These are phyloP conservation scores for Bauhinia variegata DNA, from an alignment of 306 rosid genomes.

Conservation along the genomic window DNA sequence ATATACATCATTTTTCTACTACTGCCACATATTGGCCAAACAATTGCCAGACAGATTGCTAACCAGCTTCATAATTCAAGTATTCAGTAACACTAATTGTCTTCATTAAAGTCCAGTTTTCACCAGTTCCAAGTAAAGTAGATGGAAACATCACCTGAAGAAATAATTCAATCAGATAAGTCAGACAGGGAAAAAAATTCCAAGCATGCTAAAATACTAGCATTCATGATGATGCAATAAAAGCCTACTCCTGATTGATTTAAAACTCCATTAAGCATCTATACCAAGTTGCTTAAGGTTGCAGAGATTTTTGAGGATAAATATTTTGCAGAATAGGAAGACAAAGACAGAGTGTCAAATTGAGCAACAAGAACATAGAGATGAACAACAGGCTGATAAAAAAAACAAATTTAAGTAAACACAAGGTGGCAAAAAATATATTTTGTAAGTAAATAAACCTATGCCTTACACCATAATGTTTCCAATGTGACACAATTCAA, in stretches of 20 bases:
- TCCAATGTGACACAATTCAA: slow-evolving; percentile 5
- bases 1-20: slow-evolving; percentile 14
- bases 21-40: background rate
- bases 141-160: slow-evolving; percentile 97
- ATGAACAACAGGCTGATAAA: slow-evolving; percentile 15
- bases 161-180: slow-evolving; percentile 30
- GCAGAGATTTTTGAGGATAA: background rate
- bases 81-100: slow-evolving; percentile 97
- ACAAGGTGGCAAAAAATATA: slow-evolving; percentile 4
- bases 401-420: background rate
- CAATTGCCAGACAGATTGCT: slow-evolving; percentile 17
- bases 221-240: slow-evolving; percentile 11
- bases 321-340: background rate
- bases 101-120: slow-evolving; percentile 95
- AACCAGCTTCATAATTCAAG: slow-evolving; percentile 93
- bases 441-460: background rate
- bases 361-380: background rate
- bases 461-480: background rate
- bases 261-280: slow-evolving; percentile 9
- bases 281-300: background rate
- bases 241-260: slow-evolving; percentile 2
- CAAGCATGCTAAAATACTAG: slow-evolving; percentile 5
- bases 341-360: background rate
- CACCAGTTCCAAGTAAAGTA: slow-evolving; percentile 86
- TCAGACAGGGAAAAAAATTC: background rate